These are phyloP conservation scores for Teratosphaeria viscida DNA, from an alignment of 2,329 filamentous ascomycete genomes.

Conservation along the genomic window DNA sequence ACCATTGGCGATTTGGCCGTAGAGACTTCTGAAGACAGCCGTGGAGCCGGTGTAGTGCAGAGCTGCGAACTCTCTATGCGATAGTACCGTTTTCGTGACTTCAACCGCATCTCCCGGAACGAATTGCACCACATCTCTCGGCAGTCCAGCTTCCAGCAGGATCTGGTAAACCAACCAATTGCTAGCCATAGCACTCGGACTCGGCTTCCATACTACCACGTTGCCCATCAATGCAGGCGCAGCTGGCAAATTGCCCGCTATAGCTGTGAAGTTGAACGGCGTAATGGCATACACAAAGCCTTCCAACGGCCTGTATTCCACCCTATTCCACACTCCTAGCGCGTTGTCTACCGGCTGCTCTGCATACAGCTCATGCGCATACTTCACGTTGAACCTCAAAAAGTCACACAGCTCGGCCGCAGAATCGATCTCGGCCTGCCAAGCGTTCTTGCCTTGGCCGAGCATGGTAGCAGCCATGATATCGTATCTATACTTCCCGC, in stretches of 20 bases:
- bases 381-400: constrained; percentile 81
- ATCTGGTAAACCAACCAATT: constrained; percentile 89
- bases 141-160: constrained; percentile 80
- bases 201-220: constrained; percentile 96
- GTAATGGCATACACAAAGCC: constrained; percentile 92
- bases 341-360: constrained; percentile 79
- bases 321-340: constrained; percentile 78
- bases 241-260: constrained; percentile 74
- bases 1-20: constrained; percentile 72
- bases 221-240: constrained; percentile 85
- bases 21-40: constrained; percentile 77
- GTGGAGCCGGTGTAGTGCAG: constrained; percentile 94
- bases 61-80: constrained; percentile 73
- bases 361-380: constrained; percentile 80
- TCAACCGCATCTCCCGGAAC: constrained; percentile 78
- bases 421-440: constrained; percentile 97
- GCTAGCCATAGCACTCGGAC: constrained; percentile 74
- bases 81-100: constrained; percentile 67
- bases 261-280: constrained; percentile 96
- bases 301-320: constrained; percentile 82
- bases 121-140: constrained; percentile 84
- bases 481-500: constrained; percentile 89
- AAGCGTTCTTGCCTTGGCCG: constrained; percentile 95
- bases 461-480: constrained; percentile 94
- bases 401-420: constrained; percentile 91